Percentiles rank a stretch among this genome's conserved stretches.
phyloP scores from a whole-genome alignment of 176 grass and related monocot genomes.

The Rhynchospora breviuscula region DNA sequence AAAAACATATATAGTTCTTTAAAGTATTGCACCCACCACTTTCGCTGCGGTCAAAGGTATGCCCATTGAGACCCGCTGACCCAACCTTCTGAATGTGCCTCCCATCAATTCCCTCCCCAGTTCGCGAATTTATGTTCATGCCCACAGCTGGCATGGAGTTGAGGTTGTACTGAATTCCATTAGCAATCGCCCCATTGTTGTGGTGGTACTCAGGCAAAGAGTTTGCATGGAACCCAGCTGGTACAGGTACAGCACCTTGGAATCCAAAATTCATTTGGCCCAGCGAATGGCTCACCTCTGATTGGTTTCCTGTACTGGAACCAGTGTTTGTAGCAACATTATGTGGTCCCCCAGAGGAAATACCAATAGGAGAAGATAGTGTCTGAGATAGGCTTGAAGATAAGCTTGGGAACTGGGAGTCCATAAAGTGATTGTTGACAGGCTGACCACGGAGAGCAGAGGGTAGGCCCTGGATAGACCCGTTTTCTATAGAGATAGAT shows the following conservation, averaged over 20 bases:
- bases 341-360: conserved; percentile 36
- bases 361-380: conserved; percentile 64
- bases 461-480: conserved; percentile 43
- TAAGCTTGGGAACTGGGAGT: conserved; percentile 48
- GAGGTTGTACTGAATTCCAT: conserved; percentile 48
- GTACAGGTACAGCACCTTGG: conserved; percentile 33
- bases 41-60: conserved; percentile 60
- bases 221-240: conserved; percentile 55
- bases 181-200: conserved; percentile 44
- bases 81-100: conserved; percentile 62
- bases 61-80: conserved; percentile 51
- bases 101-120: conserved; percentile 39
- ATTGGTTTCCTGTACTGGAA: conserved; percentile 12
- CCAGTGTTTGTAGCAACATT: conserved; percentile 27
- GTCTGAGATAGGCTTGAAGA: conserved; percentile 60
- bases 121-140: conserved; percentile 38
- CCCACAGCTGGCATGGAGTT: conserved; percentile 42
- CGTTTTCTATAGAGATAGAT: conserved; percentile 57
- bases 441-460: conserved; percentile 38
- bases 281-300: conserved; percentile 57
- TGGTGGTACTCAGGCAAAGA: conserved; percentile 56
- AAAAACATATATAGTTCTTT: neutral
- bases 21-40: conserved; percentile 37
- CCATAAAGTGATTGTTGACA: conserved; percentile 51
- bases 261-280: conserved; percentile 54